A percentile compares a stretch with the other conserved stretches of the same genome.
Conservation (phyloP, 805 yeast genomes). For the Candida chauliodis region DNA sequence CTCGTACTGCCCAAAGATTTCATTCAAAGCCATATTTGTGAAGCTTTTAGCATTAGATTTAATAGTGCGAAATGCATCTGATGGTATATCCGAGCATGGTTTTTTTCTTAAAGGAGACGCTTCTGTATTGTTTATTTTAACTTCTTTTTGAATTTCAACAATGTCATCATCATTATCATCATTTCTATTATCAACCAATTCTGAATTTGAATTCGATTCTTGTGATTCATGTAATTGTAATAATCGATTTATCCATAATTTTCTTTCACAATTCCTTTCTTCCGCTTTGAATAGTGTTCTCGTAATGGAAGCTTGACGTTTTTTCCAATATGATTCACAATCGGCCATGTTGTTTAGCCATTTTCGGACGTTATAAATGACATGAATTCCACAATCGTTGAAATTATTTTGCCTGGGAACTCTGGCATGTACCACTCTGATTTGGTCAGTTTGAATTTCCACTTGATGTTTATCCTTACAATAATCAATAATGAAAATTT, state of each 20-base stretch:
- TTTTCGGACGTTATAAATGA: constrained; percentile 65
- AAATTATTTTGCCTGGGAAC: constrained; percentile 86
- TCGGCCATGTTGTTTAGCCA: constrained; percentile 49
- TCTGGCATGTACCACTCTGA: constrained; percentile 46
- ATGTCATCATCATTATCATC: constrained; percentile 10
- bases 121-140: not conserved
- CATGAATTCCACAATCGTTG: constrained; percentile 94
- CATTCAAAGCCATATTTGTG: not conserved
- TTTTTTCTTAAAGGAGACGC: not conserved
- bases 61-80: too few species aligned
- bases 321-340: constrained; percentile 51
- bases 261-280: constrained; percentile 28
- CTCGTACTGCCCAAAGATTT: not conserved
- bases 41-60: not conserved
- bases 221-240: constrained; percentile 21
- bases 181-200: not conserved
- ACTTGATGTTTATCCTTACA: constrained; percentile 61
- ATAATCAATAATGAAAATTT: constrained; percentile 59
- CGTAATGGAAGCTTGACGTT: constrained; percentile 3
- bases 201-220: not conserved
- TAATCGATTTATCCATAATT: constrained; percentile 21
- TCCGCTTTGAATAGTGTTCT: constrained; percentile 22
- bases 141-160: constrained; percentile 2
- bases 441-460: constrained; percentile 41
- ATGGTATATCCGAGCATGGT: not conserved